These are phyloP conservation scores for Alternaria triticimaculans DNA, from an alignment of 2,329 filamentous ascomycete species.

Conservation along the genomic window DNA sequence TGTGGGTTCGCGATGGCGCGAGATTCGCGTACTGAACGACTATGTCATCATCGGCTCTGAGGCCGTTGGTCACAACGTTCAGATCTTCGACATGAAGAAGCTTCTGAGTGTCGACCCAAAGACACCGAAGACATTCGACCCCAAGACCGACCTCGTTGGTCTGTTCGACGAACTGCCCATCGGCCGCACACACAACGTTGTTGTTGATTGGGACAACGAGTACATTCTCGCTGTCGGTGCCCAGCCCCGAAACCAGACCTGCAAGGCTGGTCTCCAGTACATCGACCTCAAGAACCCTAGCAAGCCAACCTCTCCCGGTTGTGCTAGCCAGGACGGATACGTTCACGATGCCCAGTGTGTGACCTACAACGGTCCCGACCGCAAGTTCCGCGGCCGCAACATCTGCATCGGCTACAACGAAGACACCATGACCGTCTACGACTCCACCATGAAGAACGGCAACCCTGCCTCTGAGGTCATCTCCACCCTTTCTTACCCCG, in stretches of 20 bases:
- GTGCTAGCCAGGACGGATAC: constrained; percentile 61
- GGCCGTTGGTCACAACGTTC: constrained; percentile 61
- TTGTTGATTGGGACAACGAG: constrained; percentile 45
- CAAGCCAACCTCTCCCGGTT: constrained; percentile 62
- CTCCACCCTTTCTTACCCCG: constrained; percentile 61
- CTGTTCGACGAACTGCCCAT: constrained; percentile 35
- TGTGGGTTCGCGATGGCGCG: constrained; percentile 57
- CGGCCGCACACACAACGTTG: constrained; percentile 49
- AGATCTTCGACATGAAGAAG: constrained; percentile 59
- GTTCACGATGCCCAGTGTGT: constrained; percentile 68
- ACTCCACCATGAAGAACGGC: constrained; percentile 60
- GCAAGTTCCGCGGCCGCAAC: constrained; percentile 56
- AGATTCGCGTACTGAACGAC: constrained; percentile 56
- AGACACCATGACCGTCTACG: constrained; percentile 59
- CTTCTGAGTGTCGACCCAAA: constrained; percentile 40
- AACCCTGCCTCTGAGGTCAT: constrained; percentile 63
- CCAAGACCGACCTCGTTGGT: constrained; percentile 36
- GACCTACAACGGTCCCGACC: constrained; percentile 60
- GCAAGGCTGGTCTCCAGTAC: constrained; percentile 62
- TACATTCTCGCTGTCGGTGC: constrained; percentile 44
- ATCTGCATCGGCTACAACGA: constrained; percentile 66
- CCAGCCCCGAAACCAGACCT: constrained; percentile 47
- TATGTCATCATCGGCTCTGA: constrained; percentile 52
- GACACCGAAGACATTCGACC: constrained; percentile 40
- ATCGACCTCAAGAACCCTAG: constrained; percentile 62